Evolutionary conservation across 2,329 filamentous ascomycete genomes (phyloP).

Genomic region (Venturia nashicola): DNA sequence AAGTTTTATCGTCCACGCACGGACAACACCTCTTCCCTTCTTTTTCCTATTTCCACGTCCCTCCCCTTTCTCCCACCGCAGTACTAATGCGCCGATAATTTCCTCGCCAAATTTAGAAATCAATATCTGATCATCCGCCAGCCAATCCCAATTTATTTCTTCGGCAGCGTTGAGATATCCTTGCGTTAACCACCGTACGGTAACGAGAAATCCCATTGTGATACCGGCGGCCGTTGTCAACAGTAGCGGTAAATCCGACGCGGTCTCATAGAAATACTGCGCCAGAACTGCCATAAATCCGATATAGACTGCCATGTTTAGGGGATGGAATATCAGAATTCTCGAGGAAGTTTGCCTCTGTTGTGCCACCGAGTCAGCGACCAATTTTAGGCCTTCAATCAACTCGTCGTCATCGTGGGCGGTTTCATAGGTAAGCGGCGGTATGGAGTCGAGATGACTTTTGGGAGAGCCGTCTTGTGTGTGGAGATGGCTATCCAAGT

Average conservation of each 20-base stretch:
- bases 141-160: slow-evolving; percentile 48
- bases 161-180: slow-evolving; percentile 55
- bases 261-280: slow-evolving; percentile 27
- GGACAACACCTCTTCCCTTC: slow-evolving; percentile 58
- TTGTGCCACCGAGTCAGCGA: slow-evolving; percentile 73
- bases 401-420: slow-evolving; percentile 44
- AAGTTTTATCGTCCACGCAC: slow-evolving; percentile 69
- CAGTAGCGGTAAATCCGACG: slow-evolving; percentile 41
- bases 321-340: slow-evolving; percentile 50
- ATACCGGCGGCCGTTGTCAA: slow-evolving; percentile 48
- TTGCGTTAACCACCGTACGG: slow-evolving; percentile 46
- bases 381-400: slow-evolving; percentile 54
- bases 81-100: slow-evolving; percentile 58
- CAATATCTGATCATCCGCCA: slow-evolving; percentile 38
- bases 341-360: slow-evolving; percentile 58
- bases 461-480: slow-evolving; percentile 11
- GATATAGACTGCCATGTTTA: slow-evolving; percentile 31
- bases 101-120: slow-evolving; percentile 56
- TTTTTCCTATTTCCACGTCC: slow-evolving; percentile 31
- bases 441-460: slow-evolving; percentile 40
- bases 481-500: slow-evolving; percentile 16
- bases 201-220: slow-evolving; percentile 50
- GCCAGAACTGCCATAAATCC: slow-evolving; percentile 26
- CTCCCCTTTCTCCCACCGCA: slow-evolving; percentile 37
- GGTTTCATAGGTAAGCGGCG: slow-evolving; percentile 50